Base-by-base conservation (phyloP, 1,284 basidiomycete genomes). In the Fomitopsis betulina region DNA sequence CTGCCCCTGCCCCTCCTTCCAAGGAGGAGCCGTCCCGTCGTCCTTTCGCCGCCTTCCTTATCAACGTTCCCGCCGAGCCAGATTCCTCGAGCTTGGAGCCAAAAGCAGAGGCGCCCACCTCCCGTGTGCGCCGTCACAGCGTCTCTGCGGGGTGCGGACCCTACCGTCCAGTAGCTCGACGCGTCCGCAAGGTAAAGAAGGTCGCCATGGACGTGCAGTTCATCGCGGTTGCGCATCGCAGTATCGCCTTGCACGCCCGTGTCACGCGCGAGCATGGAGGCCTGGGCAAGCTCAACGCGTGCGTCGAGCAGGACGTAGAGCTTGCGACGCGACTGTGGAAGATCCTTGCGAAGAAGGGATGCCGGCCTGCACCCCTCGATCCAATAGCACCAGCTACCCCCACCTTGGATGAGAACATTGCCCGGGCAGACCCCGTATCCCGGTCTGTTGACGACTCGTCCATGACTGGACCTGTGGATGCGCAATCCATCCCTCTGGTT, bases 221-320 rank as follows among this genome's bases (percentile, higher is more conserved):
- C 68, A 65, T 73, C 51, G 75, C 73, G 1, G 68, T 76, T 7
- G 64, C 80, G 45, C 75, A 76, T 59, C 69, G 75, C 55, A 79
- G 75, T 55, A 71, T 79, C 58, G 56, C 67, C 17, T 59, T 64
- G 21, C 60, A 64, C 35, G 63, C 70, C 27, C 49, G 63, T 5
- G 35, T 27, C 47, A 42, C 21, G 38, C 25, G 50, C 23, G 19
- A n/a, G 49, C 17, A 27, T 5, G 32, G 47, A 47, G 25, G 25
- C 21, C 5, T 12, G 47, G 47, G 27, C 25, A 15, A 50, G 47
- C n/a, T 19, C 3, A 63, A 65, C 38, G 62, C 60, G 27, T 63
- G 21, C 23, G 59, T 63, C 53, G 65, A 56, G 27, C 68, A 73
- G 60, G 73, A 75, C 51, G 61, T 61, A 23, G 63, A 69, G 37